Percentiles rank a stretch among this genome's conserved stretches.
phyloP scores from a whole-genome alignment of 306 rosid genomes.

The Trichosanthes cucumerina region DNA sequence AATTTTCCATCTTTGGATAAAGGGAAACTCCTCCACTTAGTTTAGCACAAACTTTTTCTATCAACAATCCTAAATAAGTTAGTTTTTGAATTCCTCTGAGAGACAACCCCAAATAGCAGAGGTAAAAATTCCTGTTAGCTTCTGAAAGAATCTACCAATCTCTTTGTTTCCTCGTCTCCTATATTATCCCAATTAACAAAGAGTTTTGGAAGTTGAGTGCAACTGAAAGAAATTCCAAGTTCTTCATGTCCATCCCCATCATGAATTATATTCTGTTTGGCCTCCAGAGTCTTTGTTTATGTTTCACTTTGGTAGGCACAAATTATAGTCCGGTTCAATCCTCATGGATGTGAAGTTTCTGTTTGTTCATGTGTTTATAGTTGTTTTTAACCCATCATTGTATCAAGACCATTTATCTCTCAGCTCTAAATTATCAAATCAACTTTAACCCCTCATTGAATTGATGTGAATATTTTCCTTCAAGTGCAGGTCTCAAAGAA shows the following conservation, averaged over 20 bases:
- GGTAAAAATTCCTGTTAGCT: neutral
- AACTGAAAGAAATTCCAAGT: neutral
- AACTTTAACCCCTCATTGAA: neutral
- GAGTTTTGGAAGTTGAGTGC: neutral
- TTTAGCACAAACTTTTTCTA: neutral
- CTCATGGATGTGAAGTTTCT: neutral
- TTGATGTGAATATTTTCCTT: neutral
- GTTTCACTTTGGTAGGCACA: neutral
- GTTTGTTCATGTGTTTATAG: neutral
- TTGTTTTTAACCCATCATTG: neutral
- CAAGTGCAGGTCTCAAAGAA: slow-evolving; percentile 51
- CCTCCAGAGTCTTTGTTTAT: neutral
- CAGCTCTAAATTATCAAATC: neutral
- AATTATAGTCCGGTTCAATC: neutral
- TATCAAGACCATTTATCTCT: neutral
- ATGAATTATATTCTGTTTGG: neutral
- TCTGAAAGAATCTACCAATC: neutral
- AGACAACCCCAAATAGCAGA: neutral
- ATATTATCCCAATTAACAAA: neutral
- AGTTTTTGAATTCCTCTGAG: neutral
- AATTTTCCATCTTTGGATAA: neutral
- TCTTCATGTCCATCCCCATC: neutral
- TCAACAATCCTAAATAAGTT: neutral
- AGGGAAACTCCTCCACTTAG: neutral
- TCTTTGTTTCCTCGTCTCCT: neutral